These are phyloP conservation scores for Diplodia seriata DNA, from an alignment of 2,329 filamentous ascomycete genomes.

Conservation along the genomic window DNA sequence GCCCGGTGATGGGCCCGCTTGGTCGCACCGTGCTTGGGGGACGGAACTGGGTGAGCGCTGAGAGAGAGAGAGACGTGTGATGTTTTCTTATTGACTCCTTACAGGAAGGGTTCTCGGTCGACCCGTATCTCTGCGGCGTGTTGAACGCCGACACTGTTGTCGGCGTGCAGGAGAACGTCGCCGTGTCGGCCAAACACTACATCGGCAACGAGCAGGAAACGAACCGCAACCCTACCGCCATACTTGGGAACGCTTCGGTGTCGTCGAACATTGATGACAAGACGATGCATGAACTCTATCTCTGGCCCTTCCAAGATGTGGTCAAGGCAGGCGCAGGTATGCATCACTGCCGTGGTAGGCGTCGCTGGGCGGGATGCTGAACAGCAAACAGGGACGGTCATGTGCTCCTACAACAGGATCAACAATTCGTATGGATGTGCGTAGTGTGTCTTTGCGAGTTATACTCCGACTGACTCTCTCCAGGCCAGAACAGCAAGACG, in stretches of 20 bases:
- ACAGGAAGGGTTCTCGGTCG: slow-evolving; percentile 54
- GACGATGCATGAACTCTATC: slow-evolving; percentile 69
- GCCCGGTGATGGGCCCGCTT: slow-evolving; percentile 31
- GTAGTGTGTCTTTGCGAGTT: not conserved
- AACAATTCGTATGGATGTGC: slow-evolving; percentile 61
- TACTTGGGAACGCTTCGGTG: slow-evolving; percentile 46
- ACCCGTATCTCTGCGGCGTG: slow-evolving; percentile 55
- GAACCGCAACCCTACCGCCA: slow-evolving; percentile 46
- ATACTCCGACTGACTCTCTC: slow-evolving; percentile 15
- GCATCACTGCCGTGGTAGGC: not conserved
- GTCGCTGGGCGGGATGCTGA: not conserved
- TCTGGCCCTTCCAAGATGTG: slow-evolving; percentile 70
- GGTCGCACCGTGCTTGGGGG: slow-evolving; percentile 52
- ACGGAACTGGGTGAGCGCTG: slow-evolving; percentile 39
- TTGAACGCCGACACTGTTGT: slow-evolving; percentile 50
- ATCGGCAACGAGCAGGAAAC: slow-evolving; percentile 69
- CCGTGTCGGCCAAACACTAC: slow-evolving; percentile 60
- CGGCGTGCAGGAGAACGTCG: slow-evolving; percentile 49
- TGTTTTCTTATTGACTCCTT: no score
- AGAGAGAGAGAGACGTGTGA: no score
- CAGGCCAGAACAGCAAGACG: slow-evolving; percentile 69
- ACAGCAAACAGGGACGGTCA: slow-evolving; percentile 56
- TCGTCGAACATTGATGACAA: slow-evolving; percentile 70
- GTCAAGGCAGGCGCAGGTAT: slow-evolving; percentile 59
- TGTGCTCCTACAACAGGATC: slow-evolving; percentile 60